Percentiles rank a stretch among this genome's conserved stretches.
Evolutionary conservation across 2,329 filamentous ascomycete species (phyloP).

Genomic region (Daldinia sp.): DNA sequence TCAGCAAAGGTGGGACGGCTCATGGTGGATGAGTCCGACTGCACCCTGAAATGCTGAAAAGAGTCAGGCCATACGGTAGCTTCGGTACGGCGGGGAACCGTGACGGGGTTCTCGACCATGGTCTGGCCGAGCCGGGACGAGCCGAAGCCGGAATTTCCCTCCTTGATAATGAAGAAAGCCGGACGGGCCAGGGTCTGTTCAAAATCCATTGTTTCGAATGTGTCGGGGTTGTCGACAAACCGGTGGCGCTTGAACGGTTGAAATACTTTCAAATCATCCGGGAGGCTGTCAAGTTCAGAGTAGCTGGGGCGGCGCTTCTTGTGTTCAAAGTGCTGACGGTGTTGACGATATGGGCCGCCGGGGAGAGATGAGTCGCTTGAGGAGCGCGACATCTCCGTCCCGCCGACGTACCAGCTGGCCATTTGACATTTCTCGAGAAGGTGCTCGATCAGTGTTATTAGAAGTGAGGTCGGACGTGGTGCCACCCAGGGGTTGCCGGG

Average conservation of each 20-base stretch:
- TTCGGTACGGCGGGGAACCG: slow-evolving; percentile 28
- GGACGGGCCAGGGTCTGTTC: slow-evolving; percentile 41
- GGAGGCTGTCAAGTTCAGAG: slow-evolving; percentile 50
- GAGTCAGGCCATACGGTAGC: slow-evolving; percentile 22
- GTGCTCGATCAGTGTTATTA: slow-evolving; percentile 32
- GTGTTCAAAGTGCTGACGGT: slow-evolving; percentile 50
- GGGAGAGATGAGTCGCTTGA: slow-evolving; percentile 51
- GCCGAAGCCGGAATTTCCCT: slow-evolving; percentile 43
- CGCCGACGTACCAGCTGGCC: slow-evolving; percentile 52
- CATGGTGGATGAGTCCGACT: slow-evolving; percentile 32
- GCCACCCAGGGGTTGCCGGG: slow-evolving; percentile 29
- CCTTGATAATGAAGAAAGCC: slow-evolving; percentile 53
- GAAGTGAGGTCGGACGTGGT: slow-evolving; percentile 36
- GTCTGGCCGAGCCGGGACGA: slow-evolving; percentile 40
- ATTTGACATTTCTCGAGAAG: slow-evolving; percentile 53
- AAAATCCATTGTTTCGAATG: slow-evolving; percentile 35
- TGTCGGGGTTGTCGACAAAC: slow-evolving; percentile 37
- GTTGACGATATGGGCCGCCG: slow-evolving; percentile 40
- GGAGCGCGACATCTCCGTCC: slow-evolving; percentile 52
- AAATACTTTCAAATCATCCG: slow-evolving; percentile 54
- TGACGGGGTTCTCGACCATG: slow-evolving; percentile 43
- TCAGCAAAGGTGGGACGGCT: slow-evolving; percentile 59
- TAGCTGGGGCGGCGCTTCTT: slow-evolving; percentile 57
- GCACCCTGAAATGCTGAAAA: slow-evolving; percentile 38
- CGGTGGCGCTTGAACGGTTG: slow-evolving; percentile 52